Evolutionary conservation across 495 filamentous ascomycete genomes (phyloP).

Genomic region (Penicillium cosmopolitanum): DNA sequence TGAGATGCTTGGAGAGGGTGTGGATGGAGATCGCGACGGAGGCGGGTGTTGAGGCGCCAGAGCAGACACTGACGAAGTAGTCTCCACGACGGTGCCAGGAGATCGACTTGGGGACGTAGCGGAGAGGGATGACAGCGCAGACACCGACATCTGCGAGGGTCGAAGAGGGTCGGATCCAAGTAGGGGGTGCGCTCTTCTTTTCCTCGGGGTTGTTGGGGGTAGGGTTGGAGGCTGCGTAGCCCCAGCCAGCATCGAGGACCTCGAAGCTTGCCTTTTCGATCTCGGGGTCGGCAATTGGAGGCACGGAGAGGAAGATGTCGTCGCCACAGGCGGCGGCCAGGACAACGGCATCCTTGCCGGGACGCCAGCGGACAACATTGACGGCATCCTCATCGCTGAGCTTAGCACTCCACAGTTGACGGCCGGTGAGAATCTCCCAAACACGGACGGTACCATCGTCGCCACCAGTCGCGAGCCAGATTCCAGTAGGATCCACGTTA

Average conservation of each 20-base stretch:
- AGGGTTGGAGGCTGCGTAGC: constrained; percentile 75
- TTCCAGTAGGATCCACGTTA: constrained; percentile 74
- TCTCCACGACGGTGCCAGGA: constrained; percentile 94
- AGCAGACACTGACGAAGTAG: constrained; percentile 91
- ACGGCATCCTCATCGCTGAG: constrained; percentile 81
- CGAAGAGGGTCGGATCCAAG: constrained; percentile 81
- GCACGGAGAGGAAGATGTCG: constrained; percentile 80
- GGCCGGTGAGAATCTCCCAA: constrained; percentile 87
- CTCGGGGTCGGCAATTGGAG: constrained; percentile 70
- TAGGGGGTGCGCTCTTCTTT: constrained; percentile 76
- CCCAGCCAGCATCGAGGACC: constrained; percentile 83
- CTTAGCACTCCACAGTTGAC: constrained; percentile 83
- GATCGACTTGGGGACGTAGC: constrained; percentile 84
- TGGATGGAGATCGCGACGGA: constrained; percentile 86
- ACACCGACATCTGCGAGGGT: constrained; percentile 76
- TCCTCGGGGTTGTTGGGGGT: constrained; percentile 59
- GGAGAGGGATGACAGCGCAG: constrained; percentile 75
- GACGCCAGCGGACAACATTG: constrained; percentile 88
- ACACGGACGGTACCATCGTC: constrained; percentile 92
- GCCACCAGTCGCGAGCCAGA: constrained; percentile 85
- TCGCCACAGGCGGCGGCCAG: constrained; percentile 84
- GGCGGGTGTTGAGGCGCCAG: constrained; percentile 66
- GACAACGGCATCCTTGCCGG: constrained; percentile 76
- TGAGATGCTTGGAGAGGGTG: constrained; percentile 90
- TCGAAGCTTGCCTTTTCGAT: constrained; percentile 73